These are phyloP conservation scores for Cutaneotrichosporon cyanovorans DNA, from an alignment of 1,284 basidiomycete genomes.

Conservation along the genomic window DNA sequence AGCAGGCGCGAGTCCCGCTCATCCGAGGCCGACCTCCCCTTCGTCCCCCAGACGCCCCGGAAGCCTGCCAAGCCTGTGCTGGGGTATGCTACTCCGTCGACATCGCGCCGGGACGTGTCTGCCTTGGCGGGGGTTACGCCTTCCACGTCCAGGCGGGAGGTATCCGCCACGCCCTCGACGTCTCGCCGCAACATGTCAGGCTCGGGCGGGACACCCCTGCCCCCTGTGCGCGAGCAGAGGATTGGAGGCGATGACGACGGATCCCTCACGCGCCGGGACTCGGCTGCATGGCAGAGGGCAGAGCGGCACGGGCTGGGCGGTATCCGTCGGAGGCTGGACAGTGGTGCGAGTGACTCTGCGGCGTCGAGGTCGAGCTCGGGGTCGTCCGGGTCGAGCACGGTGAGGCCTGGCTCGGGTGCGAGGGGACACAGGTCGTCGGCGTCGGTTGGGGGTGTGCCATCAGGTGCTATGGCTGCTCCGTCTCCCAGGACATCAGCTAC, in stretches of 20 bases:
- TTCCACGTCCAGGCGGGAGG: constrained; percentile 26
- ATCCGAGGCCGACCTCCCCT: constrained; percentile 19
- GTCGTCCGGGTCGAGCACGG: not conserved
- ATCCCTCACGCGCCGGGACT: constrained; percentile 12
- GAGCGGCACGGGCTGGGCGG: constrained; percentile 1
- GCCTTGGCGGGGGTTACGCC: constrained; percentile 11
- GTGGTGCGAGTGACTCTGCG: not conserved
- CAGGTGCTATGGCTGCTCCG: not conserved
- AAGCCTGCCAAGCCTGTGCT: constrained; percentile 33
- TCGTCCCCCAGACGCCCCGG: constrained; percentile 38
- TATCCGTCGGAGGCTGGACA: not conserved
- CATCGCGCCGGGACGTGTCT: constrained; percentile 19
- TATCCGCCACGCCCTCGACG: too few species aligned
- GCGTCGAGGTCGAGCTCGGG: constrained; percentile 4
- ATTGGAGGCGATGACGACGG: constrained; percentile 7
- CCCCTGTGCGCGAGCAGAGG: constrained; percentile 21
- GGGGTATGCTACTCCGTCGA: constrained; percentile 33
- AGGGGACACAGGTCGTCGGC: not conserved
- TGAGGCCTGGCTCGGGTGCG: not conserved
- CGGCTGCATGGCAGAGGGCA: constrained; percentile 1
- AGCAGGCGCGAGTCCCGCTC: too few species aligned
- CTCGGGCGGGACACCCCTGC: constrained; percentile 15
- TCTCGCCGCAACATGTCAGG: constrained; percentile 20
- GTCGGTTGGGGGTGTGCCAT: not conserved
- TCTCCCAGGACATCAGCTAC: not conserved